These are phyloP conservation scores for Boletellus ananas DNA, from an alignment of 768 basidiomycete species.

Conservation along the genomic window DNA sequence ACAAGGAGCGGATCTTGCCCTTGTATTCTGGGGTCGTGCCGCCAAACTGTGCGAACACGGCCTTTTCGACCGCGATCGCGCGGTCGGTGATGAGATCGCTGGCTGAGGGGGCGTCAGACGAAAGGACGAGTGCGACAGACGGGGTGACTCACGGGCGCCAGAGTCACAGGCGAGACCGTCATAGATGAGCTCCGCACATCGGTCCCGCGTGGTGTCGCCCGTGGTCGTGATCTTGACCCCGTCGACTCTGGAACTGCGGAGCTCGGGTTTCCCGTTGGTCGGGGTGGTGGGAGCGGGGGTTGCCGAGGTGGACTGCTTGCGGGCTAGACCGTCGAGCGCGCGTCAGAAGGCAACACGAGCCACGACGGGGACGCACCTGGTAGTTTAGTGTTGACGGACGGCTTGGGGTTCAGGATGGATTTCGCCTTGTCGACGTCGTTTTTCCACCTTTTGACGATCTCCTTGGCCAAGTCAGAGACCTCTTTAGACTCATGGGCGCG, in stretches of 20 bases:
- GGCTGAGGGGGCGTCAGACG: slow-evolving; percentile 39
- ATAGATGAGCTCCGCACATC: slow-evolving; percentile 86
- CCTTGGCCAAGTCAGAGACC: slow-evolving; percentile 81
- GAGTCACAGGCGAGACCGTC: slow-evolving; percentile 88
- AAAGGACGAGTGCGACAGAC: neutral
- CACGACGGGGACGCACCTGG: slow-evolving; percentile 34
- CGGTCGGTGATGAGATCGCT: slow-evolving; percentile 62
- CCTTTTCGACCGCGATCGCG: slow-evolving; percentile 68
- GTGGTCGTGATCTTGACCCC: slow-evolving; percentile 52
- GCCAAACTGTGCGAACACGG: slow-evolving; percentile 47
- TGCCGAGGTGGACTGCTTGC: slow-evolving; percentile 33
- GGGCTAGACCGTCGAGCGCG: slow-evolving; percentile 18
- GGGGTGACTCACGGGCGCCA: slow-evolving; percentile 67
- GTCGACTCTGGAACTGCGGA: slow-evolving; percentile 68
- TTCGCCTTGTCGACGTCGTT: slow-evolving; percentile 74
- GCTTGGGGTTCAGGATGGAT: slow-evolving; percentile 23
- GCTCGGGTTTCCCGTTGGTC: slow-evolving; percentile 32
- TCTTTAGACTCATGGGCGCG: slow-evolving; percentile 68
- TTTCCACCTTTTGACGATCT: slow-evolving; percentile 92
- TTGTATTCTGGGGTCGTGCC: slow-evolving; percentile 54
- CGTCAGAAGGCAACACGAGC: neutral
- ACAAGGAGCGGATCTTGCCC: slow-evolving; percentile 80
- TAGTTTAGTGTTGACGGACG: slow-evolving; percentile 20
- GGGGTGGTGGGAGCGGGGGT: slow-evolving; percentile 36
- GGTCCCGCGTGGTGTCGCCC: slow-evolving; percentile 77